Base-by-base conservation (phyloP, 305 asterid genomes). In the Plantago lanceolata region DNA sequence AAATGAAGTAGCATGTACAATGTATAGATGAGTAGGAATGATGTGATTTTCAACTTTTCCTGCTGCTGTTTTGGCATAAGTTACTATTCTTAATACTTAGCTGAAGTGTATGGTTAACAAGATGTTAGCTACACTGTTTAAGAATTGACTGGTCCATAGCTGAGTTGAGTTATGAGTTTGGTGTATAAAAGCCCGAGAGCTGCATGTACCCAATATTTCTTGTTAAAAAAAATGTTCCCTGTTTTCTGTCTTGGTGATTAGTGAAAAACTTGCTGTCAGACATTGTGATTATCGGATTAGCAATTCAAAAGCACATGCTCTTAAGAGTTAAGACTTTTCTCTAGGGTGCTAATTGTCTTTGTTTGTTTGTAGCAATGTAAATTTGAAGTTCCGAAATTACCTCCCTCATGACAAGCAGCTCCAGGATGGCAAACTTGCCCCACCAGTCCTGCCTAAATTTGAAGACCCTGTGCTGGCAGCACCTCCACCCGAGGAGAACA, bases 391-490 rank as follows among this genome's bases (percentile, higher is more conserved):
- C 72, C 95, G 98, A 20, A 93, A 93, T 78, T 93, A 93, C 80
- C 86, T 93, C 65, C 98, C 98, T 26, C 95, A 93, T 61, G 99
- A 93, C 75, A 93, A 93, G 84, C 85, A 80, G 54, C 96, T 93
- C 59, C 99, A 93, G 68, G 97, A 84, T 77, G 99, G 96, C 5
- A 93, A 86, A 76, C 84, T 93, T 47, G 85, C 93, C 52, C 94
- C 97, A 1, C 99, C 97, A 0, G 85, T 73, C 1, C 76, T 93
- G 35, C 99, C 99, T 13, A 87, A 87, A 57, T 93, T 93, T 43
- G 95, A 90, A 78, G 97, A 90, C 68, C 99, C 96, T 68, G 81
- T 85, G 47, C 72, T 81, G 21, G 75, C 70, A 26, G 84, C 74
- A 64, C 85, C 88, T 65, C 84, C 92, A 33, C 78, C 67, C 0